phyloP scores from a whole-genome alignment of 345 rosid species.

The Laguncularia racemosa region DNA sequence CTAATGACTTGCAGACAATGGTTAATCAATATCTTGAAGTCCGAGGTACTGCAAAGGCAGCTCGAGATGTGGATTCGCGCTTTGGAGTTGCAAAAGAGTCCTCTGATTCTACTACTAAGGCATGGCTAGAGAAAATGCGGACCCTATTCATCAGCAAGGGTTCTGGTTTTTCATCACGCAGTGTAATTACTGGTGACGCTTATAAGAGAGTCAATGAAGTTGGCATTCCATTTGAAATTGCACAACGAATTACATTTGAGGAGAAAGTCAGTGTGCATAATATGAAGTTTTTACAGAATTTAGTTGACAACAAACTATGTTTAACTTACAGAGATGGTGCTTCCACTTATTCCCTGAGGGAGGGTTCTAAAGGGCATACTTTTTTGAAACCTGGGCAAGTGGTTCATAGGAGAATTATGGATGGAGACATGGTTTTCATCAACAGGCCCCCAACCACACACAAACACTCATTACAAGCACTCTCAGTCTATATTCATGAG shows the following conservation, averaged over 20 bases:
- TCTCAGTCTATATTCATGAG: constrained; percentile 81
- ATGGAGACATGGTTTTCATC: constrained; percentile 85
- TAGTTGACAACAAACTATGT: constrained; percentile 72
- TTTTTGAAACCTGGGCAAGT: constrained; percentile 72
- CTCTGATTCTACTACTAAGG: constrained; percentile 59
- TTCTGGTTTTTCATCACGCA: constrained; percentile 93
- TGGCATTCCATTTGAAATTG: constrained; percentile 80
- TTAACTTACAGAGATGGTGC: constrained; percentile 72
- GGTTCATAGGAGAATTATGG: constrained; percentile 83
- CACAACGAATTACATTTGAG: constrained; percentile 81
- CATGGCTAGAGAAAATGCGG: constrained; percentile 88
- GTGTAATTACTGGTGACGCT: constrained; percentile 92
- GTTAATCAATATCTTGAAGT: constrained; percentile 71
- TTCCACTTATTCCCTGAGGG: constrained; percentile 67
- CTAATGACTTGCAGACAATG: constrained; percentile 53
- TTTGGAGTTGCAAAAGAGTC: constrained; percentile 52
- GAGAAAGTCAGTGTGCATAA: constrained; percentile 79
- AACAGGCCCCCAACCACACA: constrained; percentile 97
- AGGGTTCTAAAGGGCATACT: constrained; percentile 89
- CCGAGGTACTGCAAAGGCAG: constrained; percentile 70
- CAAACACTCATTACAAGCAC: constrained; percentile 89
- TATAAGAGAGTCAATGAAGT: constrained; percentile 70
- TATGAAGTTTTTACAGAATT: constrained; percentile 43
- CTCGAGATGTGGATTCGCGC: constrained; percentile 53
- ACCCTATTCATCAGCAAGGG: constrained; percentile 87